Percentiles rank a stretch among this genome's conserved stretches.
These are phyloP conservation scores for Populus alba DNA, from an alignment of 345 rosid species.

Conservation along the genomic window DNA sequence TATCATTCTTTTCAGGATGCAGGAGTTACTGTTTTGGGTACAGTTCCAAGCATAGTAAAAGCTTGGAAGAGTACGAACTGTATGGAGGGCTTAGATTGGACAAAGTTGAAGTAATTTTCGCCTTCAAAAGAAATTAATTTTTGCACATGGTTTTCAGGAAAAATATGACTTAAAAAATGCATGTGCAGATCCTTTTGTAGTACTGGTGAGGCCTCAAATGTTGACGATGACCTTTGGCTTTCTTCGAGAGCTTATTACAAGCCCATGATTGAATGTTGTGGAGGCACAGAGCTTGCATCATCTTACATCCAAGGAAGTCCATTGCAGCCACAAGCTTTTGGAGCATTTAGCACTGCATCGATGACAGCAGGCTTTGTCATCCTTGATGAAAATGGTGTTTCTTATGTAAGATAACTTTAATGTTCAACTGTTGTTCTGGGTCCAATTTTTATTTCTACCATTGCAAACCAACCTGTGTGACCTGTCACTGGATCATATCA, in stretches of 20 bases:
- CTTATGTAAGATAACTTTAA: conserved; percentile 44
- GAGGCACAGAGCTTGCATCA: conserved; percentile 88
- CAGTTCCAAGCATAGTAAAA: conserved; percentile 89
- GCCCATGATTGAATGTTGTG: conserved; percentile 77
- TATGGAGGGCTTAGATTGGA: conserved; percentile 77
- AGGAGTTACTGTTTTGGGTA: conserved; percentile 78
- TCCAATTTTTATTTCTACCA: background rate
- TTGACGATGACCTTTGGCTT: conserved; percentile 93
- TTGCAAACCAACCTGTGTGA: conserved; percentile 1
- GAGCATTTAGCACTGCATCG: conserved; percentile 70
- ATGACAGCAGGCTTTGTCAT: conserved; percentile 76
- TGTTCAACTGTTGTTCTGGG: background rate
- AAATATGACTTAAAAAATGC: background rate
- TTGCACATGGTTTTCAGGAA: background rate
- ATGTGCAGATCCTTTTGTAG: conserved; percentile 53
- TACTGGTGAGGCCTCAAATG: conserved; percentile 82
- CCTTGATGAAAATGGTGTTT: conserved; percentile 63
- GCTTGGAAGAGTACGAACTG: conserved; percentile 69
- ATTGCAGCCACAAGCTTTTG: conserved; percentile 88
- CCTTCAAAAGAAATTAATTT: background rate
- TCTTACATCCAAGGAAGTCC: conserved; percentile 62
- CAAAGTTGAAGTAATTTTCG: conserved; percentile 55
- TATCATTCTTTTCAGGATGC: conserved; percentile 59
- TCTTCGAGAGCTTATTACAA: conserved; percentile 74
- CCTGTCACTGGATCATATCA: background rate